Base-by-base conservation (phyloP, 2,329 filamentous ascomycete species). In the Massarina eburnea region DNA sequence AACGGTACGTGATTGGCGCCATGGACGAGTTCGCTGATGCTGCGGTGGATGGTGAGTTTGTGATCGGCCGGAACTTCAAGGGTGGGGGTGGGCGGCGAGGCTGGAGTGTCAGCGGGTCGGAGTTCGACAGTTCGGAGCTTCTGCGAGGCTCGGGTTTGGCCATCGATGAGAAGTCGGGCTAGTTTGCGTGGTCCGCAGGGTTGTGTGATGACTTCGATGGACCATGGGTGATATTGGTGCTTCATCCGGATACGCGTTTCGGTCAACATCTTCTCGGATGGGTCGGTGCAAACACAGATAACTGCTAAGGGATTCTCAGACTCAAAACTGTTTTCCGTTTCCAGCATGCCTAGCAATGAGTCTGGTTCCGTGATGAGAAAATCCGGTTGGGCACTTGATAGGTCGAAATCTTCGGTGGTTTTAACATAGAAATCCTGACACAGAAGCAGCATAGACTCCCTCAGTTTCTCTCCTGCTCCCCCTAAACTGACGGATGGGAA, bases 161-260 rank as follows among this genome's bases (percentile, higher is more conserved):
- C 59, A n/a, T 58, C 51, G 5, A 62, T 45, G 2, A 66, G 57
- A 12, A 52, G 45, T 4, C 55, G 52, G 12, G 57, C 56, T 9
- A 66, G 50, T 43, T 62, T 62, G 3, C 57, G 58, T 12, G 62
- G 62, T 26, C 62, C 62, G 22, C 61, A 64, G 8, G 62, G 62
- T 45, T 64, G 62, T 1, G 59, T 58, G 4, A 64, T 51, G 4
- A 61, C 45, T 33, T 66, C 59, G 17, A 49, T 46, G 9, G 57
- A 49, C 61, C 62, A 65, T 15, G 57, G 58, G n/a, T 59, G 40
- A 22, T 53, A 47, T 32, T 60, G 51, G 5, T 59, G 56, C n/a
- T 61, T 49, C 45, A 50, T 45, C 9, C 49, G 51, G 5, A 62
- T 50, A 10, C 56, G 49, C 35, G 45, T 46, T 32, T 64, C 61